Evolutionary conservation across 257 asterid genomes (phyloP).

Genomic region (Jacaranda mimosifolia): DNA sequence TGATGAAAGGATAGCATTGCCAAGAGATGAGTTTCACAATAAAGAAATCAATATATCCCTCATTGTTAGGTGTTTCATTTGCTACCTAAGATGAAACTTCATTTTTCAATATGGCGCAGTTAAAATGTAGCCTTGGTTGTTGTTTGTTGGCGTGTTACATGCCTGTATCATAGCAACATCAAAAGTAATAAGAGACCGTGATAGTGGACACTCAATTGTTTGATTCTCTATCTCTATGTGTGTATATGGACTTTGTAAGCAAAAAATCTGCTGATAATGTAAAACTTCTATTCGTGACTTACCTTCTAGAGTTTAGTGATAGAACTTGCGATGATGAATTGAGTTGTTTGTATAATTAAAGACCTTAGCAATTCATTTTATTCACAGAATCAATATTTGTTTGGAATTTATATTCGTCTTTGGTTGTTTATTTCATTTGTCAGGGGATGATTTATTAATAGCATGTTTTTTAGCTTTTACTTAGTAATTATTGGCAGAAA

Average conservation of each 20-base stretch:
- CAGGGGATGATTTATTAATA: too few relatives aligned
- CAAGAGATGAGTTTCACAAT: constrained; percentile 62
- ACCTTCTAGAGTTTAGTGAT: too few relatives aligned
- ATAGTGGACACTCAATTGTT: not conserved
- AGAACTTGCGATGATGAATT: too few relatives aligned
- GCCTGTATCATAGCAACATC: not conserved
- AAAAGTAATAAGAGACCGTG: not conserved
- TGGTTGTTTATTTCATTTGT: too few relatives aligned
- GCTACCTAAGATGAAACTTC: not conserved
- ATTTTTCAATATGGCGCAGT: not conserved
- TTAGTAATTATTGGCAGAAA: too few relatives aligned
- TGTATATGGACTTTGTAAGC: not conserved
- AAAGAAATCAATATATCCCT: constrained; percentile 1
- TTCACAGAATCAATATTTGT: too few relatives aligned
- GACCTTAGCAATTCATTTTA: too few relatives aligned
- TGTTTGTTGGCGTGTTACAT: constrained; percentile 4
- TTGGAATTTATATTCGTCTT: too few relatives aligned
- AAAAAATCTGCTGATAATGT: too few relatives aligned
- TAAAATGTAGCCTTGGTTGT: constrained; percentile 14
- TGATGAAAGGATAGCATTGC: constrained; percentile 89
- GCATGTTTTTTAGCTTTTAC: too few relatives aligned
- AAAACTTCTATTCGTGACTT: too few relatives aligned
- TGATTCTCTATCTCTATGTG: not conserved
- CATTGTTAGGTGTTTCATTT: not conserved
- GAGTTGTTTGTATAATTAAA: too few relatives aligned